Base-by-base conservation (phyloP, 345 rosid genomes). In the Gossypium bickii region DNA sequence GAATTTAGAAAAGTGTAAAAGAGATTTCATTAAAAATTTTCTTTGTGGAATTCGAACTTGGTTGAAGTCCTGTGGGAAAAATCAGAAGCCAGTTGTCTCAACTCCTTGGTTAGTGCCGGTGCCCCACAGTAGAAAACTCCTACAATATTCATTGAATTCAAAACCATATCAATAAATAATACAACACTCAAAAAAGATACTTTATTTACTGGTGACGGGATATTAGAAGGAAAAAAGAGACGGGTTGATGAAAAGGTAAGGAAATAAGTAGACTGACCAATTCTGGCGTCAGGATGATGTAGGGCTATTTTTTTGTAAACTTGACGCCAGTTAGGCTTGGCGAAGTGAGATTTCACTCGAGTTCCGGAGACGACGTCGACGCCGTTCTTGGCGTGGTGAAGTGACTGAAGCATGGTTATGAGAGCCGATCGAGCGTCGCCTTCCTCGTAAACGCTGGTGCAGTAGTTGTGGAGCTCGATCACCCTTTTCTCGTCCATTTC, bases 81-180 rank as follows among this genome's bases (percentile, higher is more conserved):
- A 75, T 88, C 96, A 49, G 67, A 84, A 29, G 97, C 97, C 53
- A 92, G 71, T 67, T 92, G 86, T 24, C 67, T 85, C 9, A 92
- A 77, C 59, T 94, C 97, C 77, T 90, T 86, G 1, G 85, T 83
- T 9, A 79, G 83, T 77, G 79, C 94, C 0, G 97, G 97, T 62
- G 92, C 89, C 77, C 97, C 98, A 77, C 97, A 94, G 65, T 94
- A 92, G 84, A 94, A 94, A 41, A 94, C 97, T 70, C 98, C 97
- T 94, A 91, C 89, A 34, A 5, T 34, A 76, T 47, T 15, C 29
- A 22, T 47, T 9, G 27, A 22, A 27, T 12, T 24, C 38, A 27
- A 34, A 9, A 0, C 1, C 2, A 41, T 18, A 11, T 48, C 52
- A 48, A 48, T 38, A 38, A 17, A n/a, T 3, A 51, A 51, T 12